phyloP scores from a whole-genome alignment of 1,284 basidiomycete genomes.

The Moniliophthora roreri region DNA sequence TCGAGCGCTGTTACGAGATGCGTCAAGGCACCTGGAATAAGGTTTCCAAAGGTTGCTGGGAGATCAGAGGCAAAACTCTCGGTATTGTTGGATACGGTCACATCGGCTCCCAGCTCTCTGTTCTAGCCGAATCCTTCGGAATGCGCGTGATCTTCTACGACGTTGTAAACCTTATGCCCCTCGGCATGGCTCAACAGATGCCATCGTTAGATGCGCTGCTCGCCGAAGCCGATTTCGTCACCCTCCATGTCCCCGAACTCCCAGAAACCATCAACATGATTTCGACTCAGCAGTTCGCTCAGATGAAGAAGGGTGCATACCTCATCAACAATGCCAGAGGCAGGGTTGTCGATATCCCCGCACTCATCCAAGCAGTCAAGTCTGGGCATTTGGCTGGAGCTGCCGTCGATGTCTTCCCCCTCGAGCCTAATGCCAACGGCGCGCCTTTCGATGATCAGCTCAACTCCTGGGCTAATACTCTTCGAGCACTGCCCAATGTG shows the following conservation, averaged over 20 bases:
- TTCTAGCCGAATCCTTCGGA: constrained; percentile 95
- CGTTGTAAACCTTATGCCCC: constrained; percentile 96
- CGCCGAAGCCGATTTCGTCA: constrained; percentile 86
- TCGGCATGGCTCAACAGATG: constrained; percentile 91
- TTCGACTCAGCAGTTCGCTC: constrained; percentile 69
- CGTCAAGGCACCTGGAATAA: constrained; percentile 96
- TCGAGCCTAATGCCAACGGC: constrained; percentile 91
- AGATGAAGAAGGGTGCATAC: constrained; percentile 96
- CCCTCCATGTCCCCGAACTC: constrained; percentile 95
- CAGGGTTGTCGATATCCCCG: constrained; percentile 92
- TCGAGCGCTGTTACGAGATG: constrained; percentile 89
- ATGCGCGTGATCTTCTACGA: constrained; percentile 98
- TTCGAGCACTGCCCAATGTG: constrained; percentile 81
- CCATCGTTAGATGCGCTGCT: constrained; percentile 84
- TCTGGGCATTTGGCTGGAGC: constrained; percentile 90
- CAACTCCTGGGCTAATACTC: constrained; percentile 77
- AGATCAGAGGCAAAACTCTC: constrained; percentile 95
- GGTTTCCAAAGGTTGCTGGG: constrained; percentile 98
- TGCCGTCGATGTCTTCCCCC: constrained; percentile 94
- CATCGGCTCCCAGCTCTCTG: constrained; percentile 96
- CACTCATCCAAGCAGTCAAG: constrained; percentile 81
- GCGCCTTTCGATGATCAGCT: constrained; percentile 83
- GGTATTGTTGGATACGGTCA: constrained; percentile 99
- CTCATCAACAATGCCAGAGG: constrained; percentile 98
- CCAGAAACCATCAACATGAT: constrained; percentile 98